phyloP scores from a whole-genome alignment of 1,284 basidiomycete genomes.

The Schizopora paradoxa region DNA sequence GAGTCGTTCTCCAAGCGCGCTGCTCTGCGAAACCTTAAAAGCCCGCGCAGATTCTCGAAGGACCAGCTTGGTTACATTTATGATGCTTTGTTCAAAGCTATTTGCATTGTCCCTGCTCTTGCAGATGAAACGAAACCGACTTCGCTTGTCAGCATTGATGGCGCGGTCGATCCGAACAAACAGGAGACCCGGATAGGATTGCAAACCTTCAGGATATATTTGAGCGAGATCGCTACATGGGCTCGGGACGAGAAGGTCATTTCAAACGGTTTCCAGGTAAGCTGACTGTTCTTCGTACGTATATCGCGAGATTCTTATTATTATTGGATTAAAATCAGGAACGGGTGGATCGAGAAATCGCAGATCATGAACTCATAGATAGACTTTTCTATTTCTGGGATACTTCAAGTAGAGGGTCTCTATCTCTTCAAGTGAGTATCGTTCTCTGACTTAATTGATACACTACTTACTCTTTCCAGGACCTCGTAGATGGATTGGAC shows the following conservation, averaged over 20 bases:
- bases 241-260: slow-evolving; percentile 94
- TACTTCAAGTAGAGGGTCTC: slow-evolving; percentile 66
- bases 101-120: slow-evolving; percentile 72
- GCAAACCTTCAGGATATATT: slow-evolving; percentile 83
- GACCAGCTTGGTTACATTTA: slow-evolving; percentile 89
- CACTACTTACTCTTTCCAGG: slow-evolving; percentile 40
- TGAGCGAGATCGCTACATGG: slow-evolving; percentile 95
- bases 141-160: slow-evolving; percentile 43
- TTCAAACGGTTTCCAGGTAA: slow-evolving; percentile 83
- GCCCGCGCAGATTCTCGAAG: slow-evolving; percentile 79
- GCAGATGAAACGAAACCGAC: slow-evolving; percentile 40
- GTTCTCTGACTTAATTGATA: background rate
- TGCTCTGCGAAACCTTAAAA: slow-evolving; percentile 84
- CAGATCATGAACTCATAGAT: slow-evolving; percentile 79
- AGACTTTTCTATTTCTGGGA: slow-evolving; percentile 93
- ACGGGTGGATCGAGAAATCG: slow-evolving; percentile 73
- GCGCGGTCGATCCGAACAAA: slow-evolving; percentile 60
- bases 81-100: slow-evolving; percentile 85
- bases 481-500: slow-evolving; percentile 86
- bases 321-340: slow-evolving; percentile 45
- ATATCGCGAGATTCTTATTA: background rate
- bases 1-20: slow-evolving; percentile 96
- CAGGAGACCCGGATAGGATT: slow-evolving; percentile 87
- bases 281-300: slow-evolving; percentile 22
- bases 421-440: slow-evolving; percentile 71